Base-by-base conservation (phyloP, 1,284 basidiomycete genomes). In the Sutorius eximius region DNA sequence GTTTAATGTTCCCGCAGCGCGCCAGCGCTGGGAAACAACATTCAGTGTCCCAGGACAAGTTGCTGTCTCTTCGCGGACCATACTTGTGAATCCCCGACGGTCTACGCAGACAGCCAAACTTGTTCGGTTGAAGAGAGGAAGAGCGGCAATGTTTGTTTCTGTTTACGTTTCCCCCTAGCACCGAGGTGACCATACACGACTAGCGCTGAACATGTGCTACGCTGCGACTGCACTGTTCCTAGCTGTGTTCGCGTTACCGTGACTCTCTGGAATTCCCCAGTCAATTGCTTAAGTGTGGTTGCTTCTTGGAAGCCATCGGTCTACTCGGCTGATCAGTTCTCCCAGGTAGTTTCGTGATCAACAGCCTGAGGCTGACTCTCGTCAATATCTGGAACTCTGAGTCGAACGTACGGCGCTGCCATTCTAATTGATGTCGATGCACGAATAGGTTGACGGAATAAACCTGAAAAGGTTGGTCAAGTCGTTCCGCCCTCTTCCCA, bases 231-330 rank as follows among this genome's bases (percentile, higher is more conserved):
- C 8, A 15, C n/a, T 12, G 48, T 38, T 34, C 38, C 18, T n/a
- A n/a, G 45, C 20, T 32, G 45, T 5, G 22, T 24, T 24, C 22
- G 22, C 22, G 22, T 27, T 27, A 27, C 6, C 24, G 24, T 27
- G 24, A 27, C 24, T 27, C 24, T 27, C 24, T 27, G 24, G 24
- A 15, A 24, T 10, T 12, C 16, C 45, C 44, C 53, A 52, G 37
- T n/a, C n/a, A 32, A 43, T 45, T 44, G 10, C 54, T 61, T 52
- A 46, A 43, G 62, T 58, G 37, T 36, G 24, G 32, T 44, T 53
- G 13, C 51, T 50, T 45, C 33, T 43, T 41, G 8, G 52, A 45
- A 45, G 53, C 53, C 13, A 22, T 12, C 15, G 3, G 11, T 41
- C 18, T 22, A n/a, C 32, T 34, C 33, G 24, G 45, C 45, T 37